phyloP scores from a whole-genome alignment of 2,329 filamentous ascomycete genomes.

The Rhynchosporium graminicola region DNA sequence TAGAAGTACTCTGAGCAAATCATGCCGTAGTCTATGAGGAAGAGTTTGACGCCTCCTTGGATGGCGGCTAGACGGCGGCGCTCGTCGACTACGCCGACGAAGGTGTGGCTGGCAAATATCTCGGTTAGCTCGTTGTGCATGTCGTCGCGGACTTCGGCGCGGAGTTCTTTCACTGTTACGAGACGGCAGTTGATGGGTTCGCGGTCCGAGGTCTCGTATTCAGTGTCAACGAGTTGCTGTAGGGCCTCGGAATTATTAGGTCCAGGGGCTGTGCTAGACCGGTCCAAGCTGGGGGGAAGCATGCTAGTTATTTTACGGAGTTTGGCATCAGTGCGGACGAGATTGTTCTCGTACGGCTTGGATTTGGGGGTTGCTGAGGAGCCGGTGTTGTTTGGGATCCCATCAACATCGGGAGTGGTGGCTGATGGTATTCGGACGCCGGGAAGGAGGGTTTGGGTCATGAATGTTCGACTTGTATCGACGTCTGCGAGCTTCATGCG shows the following conservation, averaged over 20 bases:
- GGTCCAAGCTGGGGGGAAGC: slow-evolving; percentile 62
- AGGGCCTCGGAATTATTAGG: slow-evolving; percentile 20
- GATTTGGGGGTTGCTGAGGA: slow-evolving; percentile 49
- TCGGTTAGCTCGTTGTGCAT: slow-evolving; percentile 88
- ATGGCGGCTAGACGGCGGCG: slow-evolving; percentile 85
- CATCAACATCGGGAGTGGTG: slow-evolving; percentile 30
- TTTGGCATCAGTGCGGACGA: slow-evolving; percentile 86
- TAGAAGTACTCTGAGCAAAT: slow-evolving; percentile 90
- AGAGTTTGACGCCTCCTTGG: slow-evolving; percentile 89
- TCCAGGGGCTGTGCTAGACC: slow-evolving; percentile 35
- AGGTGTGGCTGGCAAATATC: slow-evolving; percentile 83
- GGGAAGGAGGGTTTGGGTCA: slow-evolving; percentile 87
- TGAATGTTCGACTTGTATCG: slow-evolving; percentile 90
- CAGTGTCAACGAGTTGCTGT: slow-evolving; percentile 51
- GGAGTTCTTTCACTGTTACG: slow-evolving; percentile 82
- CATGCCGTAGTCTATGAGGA: slow-evolving; percentile 89
- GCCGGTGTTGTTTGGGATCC: slow-evolving; percentile 22
- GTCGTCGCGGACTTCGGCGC: slow-evolving; percentile 74
- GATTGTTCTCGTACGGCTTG: slow-evolving; percentile 77
- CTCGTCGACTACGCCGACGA: slow-evolving; percentile 91
- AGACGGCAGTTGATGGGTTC: slow-evolving; percentile 71
- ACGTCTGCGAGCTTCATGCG: slow-evolving; percentile 78
- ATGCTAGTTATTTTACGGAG: slow-evolving; percentile 95
- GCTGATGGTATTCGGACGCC: slow-evolving; percentile 52
- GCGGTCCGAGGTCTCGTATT: slow-evolving; percentile 73